Percentiles rank a stretch among this genome's conserved stretches.
These are phyloP conservation scores for Aspergillus indologenus DNA, from an alignment of 495 filamentous ascomycete genomes.

Conservation along the genomic window DNA sequence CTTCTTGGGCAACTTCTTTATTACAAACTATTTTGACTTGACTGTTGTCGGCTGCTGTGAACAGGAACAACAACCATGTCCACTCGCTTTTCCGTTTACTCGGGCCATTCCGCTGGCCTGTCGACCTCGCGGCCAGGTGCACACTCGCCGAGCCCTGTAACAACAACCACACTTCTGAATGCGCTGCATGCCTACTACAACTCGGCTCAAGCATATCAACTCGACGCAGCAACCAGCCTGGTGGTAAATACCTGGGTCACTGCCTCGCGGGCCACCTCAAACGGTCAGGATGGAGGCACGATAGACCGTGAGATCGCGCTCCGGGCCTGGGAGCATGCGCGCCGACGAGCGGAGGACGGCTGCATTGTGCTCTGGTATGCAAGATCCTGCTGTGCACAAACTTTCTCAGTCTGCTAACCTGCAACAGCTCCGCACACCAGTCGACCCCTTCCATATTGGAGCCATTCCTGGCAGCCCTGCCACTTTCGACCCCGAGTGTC, in stretches of 20 bases:
- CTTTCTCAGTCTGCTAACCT: conserved; percentile 12
- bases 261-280: conserved; percentile 60
- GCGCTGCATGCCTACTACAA: conserved; percentile 85
- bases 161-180: conserved; percentile 88
- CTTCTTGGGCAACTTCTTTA: not conserved
- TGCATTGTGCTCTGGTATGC: conserved; percentile 84
- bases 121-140: conserved; percentile 51
- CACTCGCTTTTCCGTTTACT: conserved; percentile 85
- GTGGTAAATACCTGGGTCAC: conserved; percentile 96
- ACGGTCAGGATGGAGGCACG: conserved; percentile 68
- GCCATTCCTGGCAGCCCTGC: conserved; percentile 78
- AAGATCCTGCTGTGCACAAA: conserved; percentile 2
- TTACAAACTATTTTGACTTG: not conserved
- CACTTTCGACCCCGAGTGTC: conserved; percentile 67
- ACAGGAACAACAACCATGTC: conserved; percentile 51
- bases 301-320: conserved; percentile 76
- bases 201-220: conserved; percentile 71
- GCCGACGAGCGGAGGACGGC: conserved; percentile 90
- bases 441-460: conserved; percentile 81
- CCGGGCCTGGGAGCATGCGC: conserved; percentile 94
- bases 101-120: conserved; percentile 63
- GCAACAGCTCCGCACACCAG: conserved; percentile 72
- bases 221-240: conserved; percentile 88
- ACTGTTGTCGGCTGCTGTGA: not conserved
- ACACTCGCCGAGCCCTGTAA: conserved; percentile 74